phyloP scores from a whole-genome alignment of 306 rosid genomes.

The Ormosia semicastrata region DNA sequence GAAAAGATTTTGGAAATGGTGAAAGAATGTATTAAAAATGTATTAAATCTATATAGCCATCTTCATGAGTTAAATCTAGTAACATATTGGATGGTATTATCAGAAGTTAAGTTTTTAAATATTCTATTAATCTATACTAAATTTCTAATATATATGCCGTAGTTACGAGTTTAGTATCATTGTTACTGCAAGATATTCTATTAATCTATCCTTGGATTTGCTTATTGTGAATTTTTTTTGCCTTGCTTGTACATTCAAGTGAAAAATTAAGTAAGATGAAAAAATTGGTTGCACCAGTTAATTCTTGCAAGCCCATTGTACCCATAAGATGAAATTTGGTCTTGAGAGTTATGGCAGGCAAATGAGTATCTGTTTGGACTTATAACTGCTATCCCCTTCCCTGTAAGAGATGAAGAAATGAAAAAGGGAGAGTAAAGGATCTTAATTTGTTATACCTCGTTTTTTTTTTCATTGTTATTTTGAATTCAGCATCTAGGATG shows the following conservation, averaged over 20 bases:
- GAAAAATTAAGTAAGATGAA: neutral
- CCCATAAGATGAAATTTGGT: neutral
- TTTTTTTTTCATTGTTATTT: neutral
- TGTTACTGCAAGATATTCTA: neutral
- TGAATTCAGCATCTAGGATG: slow-evolving; percentile 2
- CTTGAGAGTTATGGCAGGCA: neutral
- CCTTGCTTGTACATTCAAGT: neutral
- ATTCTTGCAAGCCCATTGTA: neutral
- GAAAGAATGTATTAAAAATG: neutral
- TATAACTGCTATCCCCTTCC: neutral
- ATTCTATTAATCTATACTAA: neutral
- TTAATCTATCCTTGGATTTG: neutral
- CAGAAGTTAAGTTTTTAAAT: neutral
- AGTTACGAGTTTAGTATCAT: neutral
- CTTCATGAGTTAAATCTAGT: neutral
- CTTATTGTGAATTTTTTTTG: neutral
- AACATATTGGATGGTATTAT: neutral
- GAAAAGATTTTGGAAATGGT: neutral
- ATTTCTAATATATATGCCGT: neutral
- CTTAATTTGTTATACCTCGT: neutral
- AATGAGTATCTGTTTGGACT: neutral
- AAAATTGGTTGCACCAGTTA: neutral
- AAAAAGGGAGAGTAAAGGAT: neutral
- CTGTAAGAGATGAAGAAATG: neutral
- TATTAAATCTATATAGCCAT: neutral